Conservation (phyloP, 2,329 filamentous ascomycete species). For the Ascochyta koolunga region DNA sequence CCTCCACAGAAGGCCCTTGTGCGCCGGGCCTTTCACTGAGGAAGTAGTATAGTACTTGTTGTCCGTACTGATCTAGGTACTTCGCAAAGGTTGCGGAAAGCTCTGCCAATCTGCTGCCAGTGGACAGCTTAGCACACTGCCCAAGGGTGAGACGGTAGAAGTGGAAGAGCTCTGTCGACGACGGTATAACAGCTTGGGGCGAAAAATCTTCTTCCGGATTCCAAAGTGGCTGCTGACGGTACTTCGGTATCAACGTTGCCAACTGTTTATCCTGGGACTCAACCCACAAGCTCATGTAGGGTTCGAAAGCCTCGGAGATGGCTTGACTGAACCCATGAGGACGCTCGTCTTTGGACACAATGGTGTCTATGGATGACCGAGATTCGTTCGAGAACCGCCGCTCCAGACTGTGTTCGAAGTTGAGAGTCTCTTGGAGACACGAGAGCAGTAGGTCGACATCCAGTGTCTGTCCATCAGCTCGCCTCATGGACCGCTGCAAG, state of each 20-base stretch:
- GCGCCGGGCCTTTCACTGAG: constrained; percentile 64
- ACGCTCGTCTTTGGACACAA: constrained; percentile 78
- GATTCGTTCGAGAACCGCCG: constrained; percentile 77
- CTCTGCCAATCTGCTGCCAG: constrained; percentile 83
- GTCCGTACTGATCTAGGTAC: constrained; percentile 93
- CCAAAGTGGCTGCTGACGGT: constrained; percentile 80
- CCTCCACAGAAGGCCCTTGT: constrained; percentile 69
- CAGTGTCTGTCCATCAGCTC: constrained; percentile 75
- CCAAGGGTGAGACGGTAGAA: constrained; percentile 93
- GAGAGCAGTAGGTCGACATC: constrained; percentile 89
- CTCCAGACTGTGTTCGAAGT: constrained; percentile 94
- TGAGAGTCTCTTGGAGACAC: constrained; percentile 92
- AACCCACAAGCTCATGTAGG: constrained; percentile 95
- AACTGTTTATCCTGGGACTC: constrained; percentile 93
- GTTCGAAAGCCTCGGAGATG: constrained; percentile 96
- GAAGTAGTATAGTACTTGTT: constrained; percentile 83
- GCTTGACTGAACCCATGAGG: constrained; percentile 82
- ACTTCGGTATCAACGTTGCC: constrained; percentile 82
- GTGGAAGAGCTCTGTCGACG: constrained; percentile 95
- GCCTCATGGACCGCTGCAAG: constrained; percentile 83
- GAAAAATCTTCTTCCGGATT: constrained; percentile 91
- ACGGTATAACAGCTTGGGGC: constrained; percentile 84
- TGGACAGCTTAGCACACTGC: constrained; percentile 95
- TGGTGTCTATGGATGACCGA: constrained; percentile 84
- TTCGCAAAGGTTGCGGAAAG: constrained; percentile 85